Conservation (phyloP, 371 early-diverging fungal genomes). For the Phascolomyces articulosus region DNA sequence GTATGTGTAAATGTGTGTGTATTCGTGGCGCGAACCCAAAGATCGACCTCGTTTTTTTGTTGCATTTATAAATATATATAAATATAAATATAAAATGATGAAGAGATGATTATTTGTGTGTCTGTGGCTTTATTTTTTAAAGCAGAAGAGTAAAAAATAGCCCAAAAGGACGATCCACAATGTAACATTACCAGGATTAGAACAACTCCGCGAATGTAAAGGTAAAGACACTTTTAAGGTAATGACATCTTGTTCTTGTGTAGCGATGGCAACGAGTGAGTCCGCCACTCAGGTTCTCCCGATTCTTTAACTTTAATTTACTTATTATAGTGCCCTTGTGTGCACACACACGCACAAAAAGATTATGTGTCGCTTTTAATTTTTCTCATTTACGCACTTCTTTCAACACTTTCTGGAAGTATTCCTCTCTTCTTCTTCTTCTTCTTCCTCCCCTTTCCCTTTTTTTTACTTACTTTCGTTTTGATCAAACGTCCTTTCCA, state of each 20-base stretch:
- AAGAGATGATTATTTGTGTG: too few relatives aligned
- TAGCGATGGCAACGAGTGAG: neutral
- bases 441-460: neutral
- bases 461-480: too few relatives aligned
- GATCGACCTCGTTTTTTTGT: neutral
- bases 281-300: constrained; percentile 1
- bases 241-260: neutral
- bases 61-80: too few relatives aligned
- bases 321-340: too few relatives aligned
- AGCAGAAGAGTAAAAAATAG: neutral
- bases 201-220: neutral
- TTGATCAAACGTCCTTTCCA: too few relatives aligned
- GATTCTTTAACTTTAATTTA: constrained; percentile 1
- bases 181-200: neutral
- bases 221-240: neutral
- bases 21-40: neutral
- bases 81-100: too few relatives aligned
- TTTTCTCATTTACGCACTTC: neutral
- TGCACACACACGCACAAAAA: too few relatives aligned
- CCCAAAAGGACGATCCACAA: neutral
- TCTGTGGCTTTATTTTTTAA: too few relatives aligned
- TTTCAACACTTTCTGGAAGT: neutral
- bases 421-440: neutral
- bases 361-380: too few relatives aligned
- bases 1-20: neutral